Evolutionary conservation across 148 eudicot genomes (phyloP).

Genomic region (Beta vulgaris): DNA sequence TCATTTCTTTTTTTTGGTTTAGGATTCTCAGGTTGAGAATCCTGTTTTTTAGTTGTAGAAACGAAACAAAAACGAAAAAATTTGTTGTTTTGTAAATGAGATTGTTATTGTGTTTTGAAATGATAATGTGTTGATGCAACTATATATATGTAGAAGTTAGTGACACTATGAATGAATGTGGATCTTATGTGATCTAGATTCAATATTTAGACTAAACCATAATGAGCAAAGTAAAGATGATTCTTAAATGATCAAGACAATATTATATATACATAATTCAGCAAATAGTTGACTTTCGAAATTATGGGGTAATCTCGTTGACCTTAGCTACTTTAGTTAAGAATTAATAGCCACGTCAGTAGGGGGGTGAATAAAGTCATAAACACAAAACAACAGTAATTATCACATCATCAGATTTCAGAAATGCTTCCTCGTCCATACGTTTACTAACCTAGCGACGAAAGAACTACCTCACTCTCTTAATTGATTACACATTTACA

Average conservation of each 20-base stretch:
- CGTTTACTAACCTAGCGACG: neutral
- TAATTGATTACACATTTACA: too few species aligned
- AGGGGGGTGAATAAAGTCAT: neutral
- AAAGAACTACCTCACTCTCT: too few species aligned
- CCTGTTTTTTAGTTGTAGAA: too few species aligned
- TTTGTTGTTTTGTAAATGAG: too few species aligned
- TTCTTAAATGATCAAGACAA: neutral
- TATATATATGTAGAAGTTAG: neutral
- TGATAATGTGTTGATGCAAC: neutral
- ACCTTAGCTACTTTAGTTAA: neutral
- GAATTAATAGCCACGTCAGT: conserved; percentile 11
- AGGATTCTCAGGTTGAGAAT: neutral
- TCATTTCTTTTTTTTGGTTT: conserved; percentile 1
- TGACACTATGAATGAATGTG: conserved; percentile 24
- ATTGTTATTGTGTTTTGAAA: neutral
- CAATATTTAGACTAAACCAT: conserved; percentile 3
- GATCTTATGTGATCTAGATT: conserved; percentile 21
- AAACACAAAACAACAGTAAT: neutral
- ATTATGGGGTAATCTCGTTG: conserved; percentile 10
- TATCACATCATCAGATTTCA: neutral
- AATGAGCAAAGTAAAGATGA: neutral
- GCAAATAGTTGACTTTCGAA: conserved; percentile 21
- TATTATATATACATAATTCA: neutral
- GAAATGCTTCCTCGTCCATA: neutral
- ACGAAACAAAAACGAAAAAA: too few species aligned